These are phyloP conservation scores for Mimosa bimucronata DNA, from an alignment of 306 rosid species.

Conservation along the genomic window DNA sequence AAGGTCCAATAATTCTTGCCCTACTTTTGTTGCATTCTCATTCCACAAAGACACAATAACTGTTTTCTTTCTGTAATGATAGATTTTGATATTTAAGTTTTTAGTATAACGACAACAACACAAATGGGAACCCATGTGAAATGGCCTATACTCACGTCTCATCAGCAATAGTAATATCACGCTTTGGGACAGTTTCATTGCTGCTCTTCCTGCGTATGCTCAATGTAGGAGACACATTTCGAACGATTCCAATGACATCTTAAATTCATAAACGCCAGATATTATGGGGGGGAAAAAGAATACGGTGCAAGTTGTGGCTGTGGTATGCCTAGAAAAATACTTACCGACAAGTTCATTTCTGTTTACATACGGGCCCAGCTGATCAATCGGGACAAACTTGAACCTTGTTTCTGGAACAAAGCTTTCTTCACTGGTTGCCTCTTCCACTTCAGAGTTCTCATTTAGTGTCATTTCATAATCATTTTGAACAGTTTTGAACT, in stretches of 20 bases:
- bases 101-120: neutral
- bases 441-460: slow-evolving; percentile 91
- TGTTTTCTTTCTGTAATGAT: slow-evolving; percentile 68
- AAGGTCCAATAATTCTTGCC: slow-evolving; percentile 71
- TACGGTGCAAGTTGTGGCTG: neutral
- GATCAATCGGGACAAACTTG: slow-evolving; percentile 77
- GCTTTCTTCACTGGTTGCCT: slow-evolving; percentile 59
- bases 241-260: slow-evolving; percentile 91
- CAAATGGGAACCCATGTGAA: neutral
- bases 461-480: slow-evolving; percentile 92
- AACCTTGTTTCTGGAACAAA: slow-evolving; percentile 80
- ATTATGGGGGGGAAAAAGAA: neutral
- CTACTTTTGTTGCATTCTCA: slow-evolving; percentile 77
- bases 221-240: slow-evolving; percentile 80
- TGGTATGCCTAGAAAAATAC: slow-evolving; percentile 10
- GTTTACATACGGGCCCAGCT: slow-evolving; percentile 80
- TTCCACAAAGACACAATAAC: slow-evolving; percentile 91
- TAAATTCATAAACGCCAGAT: slow-evolving; percentile 9
- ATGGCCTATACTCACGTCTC: slow-evolving; percentile 55
- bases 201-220: slow-evolving; percentile 80
- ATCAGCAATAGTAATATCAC: slow-evolving; percentile 94
- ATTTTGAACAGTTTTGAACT: slow-evolving; percentile 82
- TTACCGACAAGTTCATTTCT: slow-evolving; percentile 78
- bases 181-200: slow-evolving; percentile 81
- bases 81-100: neutral